These are phyloP conservation scores for Multifurca ochricompacta DNA, from an alignment of 768 basidiomycete genomes.

Conservation along the genomic window DNA sequence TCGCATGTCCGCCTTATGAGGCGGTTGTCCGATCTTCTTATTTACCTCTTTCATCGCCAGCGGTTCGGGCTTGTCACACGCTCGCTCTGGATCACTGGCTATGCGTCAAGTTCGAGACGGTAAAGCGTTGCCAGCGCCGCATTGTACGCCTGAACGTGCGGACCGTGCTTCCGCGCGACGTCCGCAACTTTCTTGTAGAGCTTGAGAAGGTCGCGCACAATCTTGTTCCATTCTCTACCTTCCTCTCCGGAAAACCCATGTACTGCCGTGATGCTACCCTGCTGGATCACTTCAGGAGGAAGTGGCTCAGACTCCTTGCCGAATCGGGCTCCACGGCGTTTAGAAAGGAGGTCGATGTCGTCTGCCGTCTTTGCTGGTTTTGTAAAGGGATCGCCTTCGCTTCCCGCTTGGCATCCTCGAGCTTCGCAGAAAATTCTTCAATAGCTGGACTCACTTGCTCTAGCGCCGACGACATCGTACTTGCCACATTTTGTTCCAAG, in stretches of 20 bases:
- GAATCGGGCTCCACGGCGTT: not conserved
- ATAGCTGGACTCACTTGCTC: constrained; percentile 12
- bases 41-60: constrained; percentile 25
- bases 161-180: constrained; percentile 23
- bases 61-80: constrained; percentile 22
- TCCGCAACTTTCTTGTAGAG: constrained; percentile 23
- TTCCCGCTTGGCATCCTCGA: not conserved
- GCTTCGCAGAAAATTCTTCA: constrained; percentile 6
- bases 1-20: constrained; percentile 28
- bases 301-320: constrained; percentile 19
- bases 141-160: constrained; percentile 29
- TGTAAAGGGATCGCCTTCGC: constrained; percentile 15
- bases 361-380: not conserved
- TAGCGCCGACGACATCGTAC: constrained; percentile 24
- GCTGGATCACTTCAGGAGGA: not conserved
- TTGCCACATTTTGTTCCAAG: constrained; percentile 31
- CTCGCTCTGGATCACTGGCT: constrained; percentile 12
- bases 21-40: constrained; percentile 27
- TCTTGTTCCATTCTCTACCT: constrained; percentile 22
- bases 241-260: constrained; percentile 21
- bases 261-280: constrained; percentile 10
- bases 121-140: constrained; percentile 28
- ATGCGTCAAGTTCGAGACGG: constrained; percentile 23
- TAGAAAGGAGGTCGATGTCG: not conserved
- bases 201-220: constrained; percentile 19